Evolutionary conservation across 1,284 basidiomycete species (phyloP), one percentile per base, ranked within the genome.

Genomic region (Phylloboletellus chloephorus): DNA sequence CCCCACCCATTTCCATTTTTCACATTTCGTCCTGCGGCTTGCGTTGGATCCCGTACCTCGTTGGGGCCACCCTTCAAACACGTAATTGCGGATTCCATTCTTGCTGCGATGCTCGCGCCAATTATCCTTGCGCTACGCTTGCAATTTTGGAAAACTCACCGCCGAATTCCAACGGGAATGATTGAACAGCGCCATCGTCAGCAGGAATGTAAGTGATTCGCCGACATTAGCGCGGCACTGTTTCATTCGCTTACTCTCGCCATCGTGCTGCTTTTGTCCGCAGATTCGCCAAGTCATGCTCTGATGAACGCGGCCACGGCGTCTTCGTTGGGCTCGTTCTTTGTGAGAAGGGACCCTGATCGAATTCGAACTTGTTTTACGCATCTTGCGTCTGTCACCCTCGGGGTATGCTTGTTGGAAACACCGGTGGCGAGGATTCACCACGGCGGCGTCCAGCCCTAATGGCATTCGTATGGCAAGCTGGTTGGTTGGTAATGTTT

Each of bases 171-270:
- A 9, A 15, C 19, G 19, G 33, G 13, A 21, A 38, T 39, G 45
- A 36, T 19, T 24, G 7, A 44, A 50, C 57, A 78, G 79, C 60
- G 69, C 78, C 43, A 76, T 82, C 52, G 74, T 82, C 56, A 82
- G 76, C 67, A 78, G 71, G 57, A 81, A 81, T 52, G 81, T 82
- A 66, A 68, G 79, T 79, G 25, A 41, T 40, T 35, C 37, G 41
- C 48, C 39, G 39, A 44, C 17, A 25, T 34, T 24, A 22, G 19
- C 34, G 28, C 29, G 7, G n/a, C n/a, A n/a, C n/a, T n/a, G n/a
- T n/a, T n/a, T n/a, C n/a, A n/a, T n/a, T n/a, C n/a, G 39, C 43
- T 41, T 9, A 41, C 13, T 15, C 26, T 31, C 31, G 16, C 11
- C 13, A 12, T 24, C n/a, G 11, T 21, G 3, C 20, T 37, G 23